Base-by-base conservation (phyloP, 2,329 filamentous ascomycete genomes). In the Aspergillus sp. region DNA sequence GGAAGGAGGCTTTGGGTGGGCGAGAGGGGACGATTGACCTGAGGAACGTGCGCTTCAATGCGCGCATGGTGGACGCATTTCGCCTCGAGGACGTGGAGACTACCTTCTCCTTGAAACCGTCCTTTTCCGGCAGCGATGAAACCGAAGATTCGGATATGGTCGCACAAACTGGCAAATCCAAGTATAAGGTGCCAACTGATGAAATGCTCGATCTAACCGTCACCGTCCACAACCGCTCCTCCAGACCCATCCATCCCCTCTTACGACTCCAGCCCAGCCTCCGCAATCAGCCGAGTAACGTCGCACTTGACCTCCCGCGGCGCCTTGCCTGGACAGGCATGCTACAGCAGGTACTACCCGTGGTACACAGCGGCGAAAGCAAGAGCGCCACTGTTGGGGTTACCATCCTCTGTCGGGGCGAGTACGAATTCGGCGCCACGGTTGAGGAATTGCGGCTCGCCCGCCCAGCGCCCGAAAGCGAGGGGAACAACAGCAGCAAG, bases 271-370 rank as follows among this genome's bases (percentile, higher is more conserved):
- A 93, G 74, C 93, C 93, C 0, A 86, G 88, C 54, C 84, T 97
- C 17, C 86, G 90, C 49, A 86, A 93, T 70, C 87, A 93, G 17
- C 86, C 90, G 0, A 83, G 86, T 54, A 88, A 87, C 63, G 82
- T 91, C 15, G 90, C 91, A 2, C 85, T 96, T 17, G 93, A 97
- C 73, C 86, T 94, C 59, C 90, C 90, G 47, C 89, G 91, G 71
- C 91, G 92, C 65, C 84, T 97, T 57, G 89, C 89, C 1, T 95
- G 92, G 89, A 94, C 92, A 66, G 93, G 93, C 1, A 88, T 91
- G 31, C 77, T 97, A 60, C 93, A 97, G 77, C 89, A 89, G 71
- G 83, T 86, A 1, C 79, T 97, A 0, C 87, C 90, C 0, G 72
- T 85, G 7, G 73, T 97, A 1, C 76, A 78, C 6, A 85, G 87